phyloP scores from a whole-genome alignment of 805 yeast species.

The Grigorovia jiainica region DNA sequence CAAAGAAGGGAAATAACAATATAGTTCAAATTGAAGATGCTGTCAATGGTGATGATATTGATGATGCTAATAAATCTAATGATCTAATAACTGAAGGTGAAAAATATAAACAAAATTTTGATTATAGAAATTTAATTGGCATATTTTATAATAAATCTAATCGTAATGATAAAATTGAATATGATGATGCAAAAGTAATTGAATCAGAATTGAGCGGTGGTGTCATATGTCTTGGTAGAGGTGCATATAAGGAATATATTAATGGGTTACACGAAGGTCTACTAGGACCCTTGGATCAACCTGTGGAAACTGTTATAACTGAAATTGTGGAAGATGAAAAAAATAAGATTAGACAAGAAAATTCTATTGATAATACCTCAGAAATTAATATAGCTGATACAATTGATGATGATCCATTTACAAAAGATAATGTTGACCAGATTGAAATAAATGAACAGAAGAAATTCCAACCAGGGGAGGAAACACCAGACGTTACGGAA shows the following conservation, averaged over 20 bases:
- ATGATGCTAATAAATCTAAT: slow-evolving; percentile 6
- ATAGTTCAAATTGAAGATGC: slow-evolving; percentile 9
- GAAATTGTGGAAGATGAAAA: slow-evolving; percentile 2
- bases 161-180: slow-evolving; percentile 17
- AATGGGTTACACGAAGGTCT: slow-evolving; percentile 91
- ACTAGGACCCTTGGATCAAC: slow-evolving; percentile 73
- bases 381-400: slow-evolving; percentile 2
- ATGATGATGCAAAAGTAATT: slow-evolving; percentile 39
- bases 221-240: slow-evolving; percentile 85
- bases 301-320: slow-evolving; percentile 14
- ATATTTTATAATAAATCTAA: slow-evolving; percentile 35
- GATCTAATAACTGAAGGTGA: slow-evolving; percentile 11
- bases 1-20: neutral
- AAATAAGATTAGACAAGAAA: slow-evolving; percentile 11
- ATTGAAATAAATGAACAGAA: slow-evolving; percentile 4
- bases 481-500: too few species aligned
- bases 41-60: slow-evolving; percentile 11
- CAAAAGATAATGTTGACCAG: slow-evolving; percentile 1
- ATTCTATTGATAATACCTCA: neutral
- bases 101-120: slow-evolving; percentile 25
- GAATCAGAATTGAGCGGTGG: slow-evolving; percentile 61
- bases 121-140: slow-evolving; percentile 46
- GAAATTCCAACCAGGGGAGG: neutral
- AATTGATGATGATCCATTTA: slow-evolving; percentile 7
- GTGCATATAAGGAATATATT: slow-evolving; percentile 88